phyloP scores from a whole-genome alignment of 2,329 filamentous ascomycete genomes.

The Lizonia empirigonia region DNA sequence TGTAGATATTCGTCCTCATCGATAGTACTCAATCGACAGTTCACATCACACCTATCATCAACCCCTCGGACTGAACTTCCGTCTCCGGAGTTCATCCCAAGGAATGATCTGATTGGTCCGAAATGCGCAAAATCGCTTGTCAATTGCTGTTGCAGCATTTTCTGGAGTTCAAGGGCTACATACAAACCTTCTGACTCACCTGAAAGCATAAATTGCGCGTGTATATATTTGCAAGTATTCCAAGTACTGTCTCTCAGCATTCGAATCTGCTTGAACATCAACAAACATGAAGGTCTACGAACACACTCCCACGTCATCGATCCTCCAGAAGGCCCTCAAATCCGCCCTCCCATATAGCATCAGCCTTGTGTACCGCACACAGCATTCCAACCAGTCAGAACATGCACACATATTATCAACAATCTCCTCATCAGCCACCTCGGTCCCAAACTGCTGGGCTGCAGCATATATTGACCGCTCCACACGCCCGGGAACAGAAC shows the following conservation, averaged over 20 bases:
- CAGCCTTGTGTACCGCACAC: slow-evolving; percentile 66
- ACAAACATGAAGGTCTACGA: slow-evolving; percentile 14
- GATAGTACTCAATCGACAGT: too few relatives aligned
- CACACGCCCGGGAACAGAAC: slow-evolving; percentile 66
- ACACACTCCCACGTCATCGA: slow-evolving; percentile 53
- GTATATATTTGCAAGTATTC: background rate
- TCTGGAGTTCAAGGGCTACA: background rate
- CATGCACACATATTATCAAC: slow-evolving; percentile 45
- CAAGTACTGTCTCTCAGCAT: too few relatives aligned
- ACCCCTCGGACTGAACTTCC: background rate
- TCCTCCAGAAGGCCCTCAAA: slow-evolving; percentile 56
- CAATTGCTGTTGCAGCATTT: too few relatives aligned
- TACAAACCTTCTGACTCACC: background rate
- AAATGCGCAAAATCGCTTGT: background rate
- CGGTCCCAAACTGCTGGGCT: slow-evolving; percentile 53
- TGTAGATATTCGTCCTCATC: too few relatives aligned
- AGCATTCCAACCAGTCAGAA: slow-evolving; percentile 58
- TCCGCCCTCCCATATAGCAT: slow-evolving; percentile 63
- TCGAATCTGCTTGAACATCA: too few relatives aligned
- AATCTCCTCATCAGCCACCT: slow-evolving; percentile 38
- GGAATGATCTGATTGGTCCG: slow-evolving; percentile 5
- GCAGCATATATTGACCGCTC: slow-evolving; percentile 67
- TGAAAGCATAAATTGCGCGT: background rate
- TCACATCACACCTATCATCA: too few relatives aligned
- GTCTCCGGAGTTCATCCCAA: background rate